Conservation (phyloP, 2,329 filamentous ascomycete genomes). For the Fusarium fujikuroi region DNA sequence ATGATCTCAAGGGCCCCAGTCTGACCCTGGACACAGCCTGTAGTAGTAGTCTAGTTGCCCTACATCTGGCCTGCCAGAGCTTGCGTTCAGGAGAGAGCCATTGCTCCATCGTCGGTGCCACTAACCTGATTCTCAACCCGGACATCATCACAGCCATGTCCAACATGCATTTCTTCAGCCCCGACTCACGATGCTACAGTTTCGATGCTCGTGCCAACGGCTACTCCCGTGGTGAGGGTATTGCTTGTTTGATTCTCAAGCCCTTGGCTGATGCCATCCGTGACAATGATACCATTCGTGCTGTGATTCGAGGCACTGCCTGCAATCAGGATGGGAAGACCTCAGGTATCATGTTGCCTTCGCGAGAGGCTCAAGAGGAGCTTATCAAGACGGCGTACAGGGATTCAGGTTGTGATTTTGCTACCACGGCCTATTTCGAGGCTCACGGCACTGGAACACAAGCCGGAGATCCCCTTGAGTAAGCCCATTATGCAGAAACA, state of each 20-base stretch:
- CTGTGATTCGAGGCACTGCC: not conserved
- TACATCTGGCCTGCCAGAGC: not conserved
- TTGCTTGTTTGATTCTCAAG: not conserved
- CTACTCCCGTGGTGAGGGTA: not conserved
- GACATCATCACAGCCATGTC: not conserved
- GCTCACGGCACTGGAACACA: not conserved
- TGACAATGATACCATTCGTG: not conserved
- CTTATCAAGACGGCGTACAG: not conserved
- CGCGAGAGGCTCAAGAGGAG: not conserved
- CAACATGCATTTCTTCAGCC: not conserved
- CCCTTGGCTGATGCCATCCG: not conserved
- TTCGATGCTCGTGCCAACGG: not conserved
- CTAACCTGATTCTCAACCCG: not conserved
- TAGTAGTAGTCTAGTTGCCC: not conserved
- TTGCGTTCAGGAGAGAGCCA: not conserved
- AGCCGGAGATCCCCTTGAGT: not conserved
- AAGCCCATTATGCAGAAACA: accelerated
- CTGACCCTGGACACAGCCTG: not conserved
- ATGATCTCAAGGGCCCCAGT: not conserved
- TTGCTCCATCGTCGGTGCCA: not conserved
- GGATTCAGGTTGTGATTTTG: not conserved
- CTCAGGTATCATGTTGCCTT: not conserved
- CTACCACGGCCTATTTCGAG: not conserved
- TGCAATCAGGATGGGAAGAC: not conserved
- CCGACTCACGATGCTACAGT: not conserved